A percentile compares a stretch with the other conserved stretches of the same genome.
Evolutionary conservation across 2,329 filamentous ascomycete species (phyloP).

Genomic region (Drechslera avenae): DNA sequence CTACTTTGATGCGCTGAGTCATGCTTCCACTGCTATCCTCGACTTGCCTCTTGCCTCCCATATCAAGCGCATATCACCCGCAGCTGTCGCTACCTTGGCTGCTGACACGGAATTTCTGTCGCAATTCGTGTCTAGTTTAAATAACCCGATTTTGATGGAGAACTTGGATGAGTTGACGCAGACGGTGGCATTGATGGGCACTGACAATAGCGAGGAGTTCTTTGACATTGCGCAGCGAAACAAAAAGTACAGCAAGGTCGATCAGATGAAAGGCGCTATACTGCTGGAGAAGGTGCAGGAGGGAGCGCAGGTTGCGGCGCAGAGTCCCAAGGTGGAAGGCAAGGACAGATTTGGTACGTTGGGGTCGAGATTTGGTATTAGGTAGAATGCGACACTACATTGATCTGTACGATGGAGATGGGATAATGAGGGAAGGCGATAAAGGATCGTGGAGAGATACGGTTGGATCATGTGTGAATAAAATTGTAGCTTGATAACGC

Average conservation of each 20-base stretch:
- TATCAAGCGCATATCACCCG: constrained; percentile 84
- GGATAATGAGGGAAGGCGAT: no score
- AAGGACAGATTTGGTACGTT: constrained; percentile 44
- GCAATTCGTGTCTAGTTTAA: constrained; percentile 83
- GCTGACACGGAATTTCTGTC: constrained; percentile 84
- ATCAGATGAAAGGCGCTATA: constrained; percentile 85
- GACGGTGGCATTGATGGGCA: constrained; percentile 84
- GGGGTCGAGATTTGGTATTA: constrained; percentile 42
- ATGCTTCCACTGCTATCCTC: constrained; percentile 85
- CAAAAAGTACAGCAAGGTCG: constrained; percentile 91
- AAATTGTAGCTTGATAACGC: not conserved
- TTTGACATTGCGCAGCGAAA: constrained; percentile 90
- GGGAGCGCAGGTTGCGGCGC: constrained; percentile 42
- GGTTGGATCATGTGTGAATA: no score
- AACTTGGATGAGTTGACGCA: constrained; percentile 93
- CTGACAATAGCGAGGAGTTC: constrained; percentile 93
- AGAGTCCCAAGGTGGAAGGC: constrained; percentile 38
- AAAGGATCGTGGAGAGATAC: no score
- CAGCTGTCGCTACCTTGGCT: constrained; percentile 79
- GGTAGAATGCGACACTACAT: constrained; percentile 2
- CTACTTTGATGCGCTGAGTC: constrained; percentile 93
- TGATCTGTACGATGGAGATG: no score
- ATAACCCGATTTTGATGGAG: constrained; percentile 84
- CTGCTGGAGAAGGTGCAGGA: constrained; percentile 76
- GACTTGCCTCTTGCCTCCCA: constrained; percentile 76